phyloP scores from a whole-genome alignment of 805 yeast genomes.

The Starmerella apicola region DNA sequence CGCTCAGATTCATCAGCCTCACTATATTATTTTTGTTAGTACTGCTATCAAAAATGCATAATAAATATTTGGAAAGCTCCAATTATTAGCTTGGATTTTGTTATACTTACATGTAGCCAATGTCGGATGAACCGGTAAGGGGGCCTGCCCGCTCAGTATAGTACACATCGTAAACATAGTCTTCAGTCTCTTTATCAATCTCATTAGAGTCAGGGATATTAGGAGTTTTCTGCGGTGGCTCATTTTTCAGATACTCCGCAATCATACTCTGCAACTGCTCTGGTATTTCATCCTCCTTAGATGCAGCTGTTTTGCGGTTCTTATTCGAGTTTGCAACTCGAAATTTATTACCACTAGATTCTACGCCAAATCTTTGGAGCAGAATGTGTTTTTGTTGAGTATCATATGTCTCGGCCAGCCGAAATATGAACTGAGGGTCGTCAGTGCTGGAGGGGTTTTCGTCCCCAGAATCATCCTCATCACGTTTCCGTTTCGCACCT shows the following conservation, averaged over 20 bases:
- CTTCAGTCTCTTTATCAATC: slow-evolving; percentile 33
- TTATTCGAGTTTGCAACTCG: background rate
- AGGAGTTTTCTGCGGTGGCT: background rate
- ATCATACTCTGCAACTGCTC: slow-evolving; percentile 54
- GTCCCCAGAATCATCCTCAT: slow-evolving; percentile 19
- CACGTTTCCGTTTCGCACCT: slow-evolving; percentile 15
- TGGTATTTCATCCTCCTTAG: background rate
- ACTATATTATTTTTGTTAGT: slow-evolving; percentile 12
- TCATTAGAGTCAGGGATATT: background rate
- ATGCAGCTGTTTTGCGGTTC: background rate
- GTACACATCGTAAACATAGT: slow-evolving; percentile 87
- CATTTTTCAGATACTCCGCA: slow-evolving; percentile 36
- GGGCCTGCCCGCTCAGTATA: slow-evolving; percentile 33
- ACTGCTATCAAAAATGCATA: background rate
- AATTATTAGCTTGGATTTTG: background rate
- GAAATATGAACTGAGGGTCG: slow-evolving; percentile 16
- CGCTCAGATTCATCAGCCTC: slow-evolving; percentile 23
- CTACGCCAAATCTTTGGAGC: background rate
- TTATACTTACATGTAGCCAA: slow-evolving; percentile 27
- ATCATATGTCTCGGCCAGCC: slow-evolving; percentile 14
- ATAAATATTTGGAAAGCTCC: no score
- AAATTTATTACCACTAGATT: background rate
- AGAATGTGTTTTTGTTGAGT: slow-evolving; percentile 5
- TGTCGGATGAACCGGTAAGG: slow-evolving; percentile 3
- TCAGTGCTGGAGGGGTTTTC: slow-evolving; percentile 16